A percentile compares a stretch with the other conserved stretches of the same genome.
phyloP scores from a whole-genome alignment of 192 early-diverging fungal species.

The Paraglomus brasilianum region DNA sequence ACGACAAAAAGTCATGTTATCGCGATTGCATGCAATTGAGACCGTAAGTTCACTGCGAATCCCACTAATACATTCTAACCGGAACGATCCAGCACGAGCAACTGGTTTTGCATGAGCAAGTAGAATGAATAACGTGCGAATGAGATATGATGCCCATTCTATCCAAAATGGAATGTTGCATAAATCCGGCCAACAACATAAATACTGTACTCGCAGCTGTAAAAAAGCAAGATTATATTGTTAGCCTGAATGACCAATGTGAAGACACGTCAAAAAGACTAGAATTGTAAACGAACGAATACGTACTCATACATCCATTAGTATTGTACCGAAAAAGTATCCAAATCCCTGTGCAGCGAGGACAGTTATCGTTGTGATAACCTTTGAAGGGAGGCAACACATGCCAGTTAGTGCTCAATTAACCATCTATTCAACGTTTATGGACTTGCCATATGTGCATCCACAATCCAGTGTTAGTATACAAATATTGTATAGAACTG shows the following conservation, averaged over 20 bases:
- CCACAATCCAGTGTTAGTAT: slow-evolving; percentile 23
- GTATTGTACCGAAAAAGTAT: slow-evolving; percentile 13
- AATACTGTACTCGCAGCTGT: neutral
- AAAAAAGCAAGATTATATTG: neutral
- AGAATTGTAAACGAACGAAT: too few species aligned
- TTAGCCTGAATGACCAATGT: neutral
- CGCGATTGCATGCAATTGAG: too few species aligned
- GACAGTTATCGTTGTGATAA: neutral
- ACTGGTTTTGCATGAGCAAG: slow-evolving; percentile 24
- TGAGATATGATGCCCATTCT: slow-evolving; percentile 6
- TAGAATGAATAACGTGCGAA: neutral
- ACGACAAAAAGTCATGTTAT: too few species aligned
- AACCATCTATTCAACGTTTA: neutral
- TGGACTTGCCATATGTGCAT: neutral
- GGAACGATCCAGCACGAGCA: neutral
- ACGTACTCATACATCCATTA: slow-evolving; percentile 15
- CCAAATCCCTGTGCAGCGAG: slow-evolving; percentile 18
- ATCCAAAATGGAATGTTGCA: neutral
- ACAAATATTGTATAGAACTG: neutral
- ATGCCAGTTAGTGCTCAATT: neutral
- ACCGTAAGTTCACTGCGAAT: too few species aligned
- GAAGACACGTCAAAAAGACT: neutral
- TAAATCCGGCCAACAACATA: slow-evolving; percentile 28
- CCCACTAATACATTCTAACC: too few species aligned
- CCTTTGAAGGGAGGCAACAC: neutral